These are phyloP conservation scores for Ricinus communis DNA, from an alignment of 345 rosid genomes.

Conservation along the genomic window DNA sequence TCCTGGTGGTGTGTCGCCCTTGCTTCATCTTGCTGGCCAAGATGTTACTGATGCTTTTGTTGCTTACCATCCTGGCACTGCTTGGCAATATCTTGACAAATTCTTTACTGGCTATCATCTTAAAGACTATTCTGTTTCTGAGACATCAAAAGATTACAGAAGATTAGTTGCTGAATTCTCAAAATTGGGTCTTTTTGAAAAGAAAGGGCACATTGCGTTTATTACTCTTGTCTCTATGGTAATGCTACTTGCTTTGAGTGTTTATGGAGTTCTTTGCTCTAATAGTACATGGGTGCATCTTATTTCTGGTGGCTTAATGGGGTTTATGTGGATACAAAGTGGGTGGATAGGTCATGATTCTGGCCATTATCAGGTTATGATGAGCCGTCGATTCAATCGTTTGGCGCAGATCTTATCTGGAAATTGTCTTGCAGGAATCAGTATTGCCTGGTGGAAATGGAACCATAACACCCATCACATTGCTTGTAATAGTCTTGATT, in stretches of 20 bases:
- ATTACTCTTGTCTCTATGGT: constrained; percentile 23
- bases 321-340: constrained; percentile 57
- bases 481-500: constrained; percentile 55
- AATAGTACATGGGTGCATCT: constrained; percentile 38
- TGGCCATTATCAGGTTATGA: constrained; percentile 56
- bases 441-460: constrained; percentile 64
- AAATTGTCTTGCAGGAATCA: constrained; percentile 65
- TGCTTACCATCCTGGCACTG: constrained; percentile 50
- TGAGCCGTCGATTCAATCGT: constrained; percentile 33
- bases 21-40: constrained; percentile 49
- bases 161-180: constrained; percentile 42
- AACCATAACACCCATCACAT: constrained; percentile 61
- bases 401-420: constrained; percentile 55
- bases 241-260: constrained; percentile 30
- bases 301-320: constrained; percentile 39
- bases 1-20: constrained; percentile 47
- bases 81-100: constrained; percentile 47
- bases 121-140: constrained; percentile 43
- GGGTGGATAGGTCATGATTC: constrained; percentile 86
- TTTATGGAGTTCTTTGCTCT: constrained; percentile 40
- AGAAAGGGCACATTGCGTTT: constrained; percentile 37
- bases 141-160: constrained; percentile 46
- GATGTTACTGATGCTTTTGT: constrained; percentile 57
- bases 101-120: constrained; percentile 53
- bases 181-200: constrained; percentile 50